Base-by-base conservation (phyloP, 2,329 filamentous ascomycete genomes). In the Fusarium torulosum region DNA sequence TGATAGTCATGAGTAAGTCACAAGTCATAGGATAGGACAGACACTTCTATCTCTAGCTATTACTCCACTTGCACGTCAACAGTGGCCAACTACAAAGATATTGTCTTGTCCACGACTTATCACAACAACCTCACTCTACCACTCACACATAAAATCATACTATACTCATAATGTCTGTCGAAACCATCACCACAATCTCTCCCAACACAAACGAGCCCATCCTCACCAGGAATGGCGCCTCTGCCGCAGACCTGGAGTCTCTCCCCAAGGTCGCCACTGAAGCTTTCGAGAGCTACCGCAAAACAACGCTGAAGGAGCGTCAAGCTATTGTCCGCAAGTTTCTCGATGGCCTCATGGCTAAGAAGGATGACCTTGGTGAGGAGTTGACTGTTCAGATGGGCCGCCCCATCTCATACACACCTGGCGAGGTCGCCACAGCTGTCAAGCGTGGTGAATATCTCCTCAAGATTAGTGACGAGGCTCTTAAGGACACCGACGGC, bases 371-470 rank as follows among this genome's bases (percentile, higher is more conserved):
- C 65, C 84, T 98, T 33, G 94, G 91, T 7, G 86, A 88, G 70
- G 94, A 97, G 78, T 82, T 98, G 61, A 97, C 94, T 0, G 90
- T 93, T 77, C 94, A 98, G 82, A 98, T 98, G 94, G 95, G 95
- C 41, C 87, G 95, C 20, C 95, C 95, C 33, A 97, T 97, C 74
- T 87, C 91, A 37, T 97, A 95, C 78, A 92, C 92, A 0, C 89
- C 86, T 45, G 93, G 89, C 71, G 95, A 98, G 82, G 86, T 98
- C 70, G 82, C 88, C 29, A 98, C 95, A 17, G 94, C 94, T 9
- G 87, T 96, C 69, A 92, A 91, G 81, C 88, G 95, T 67, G 92
- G 90, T 68, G 89, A 97, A 75, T 97, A 97, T 76, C 83, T 98
- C 58, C 85, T 96, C 73, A 93, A 92, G 77, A 91, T 97, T 66